Percentiles rank a stretch among this genome's conserved stretches.
Evolutionary conservation across 2,329 filamentous ascomycete genomes (phyloP).

Genomic region (Ophiocordyceps australis): DNA sequence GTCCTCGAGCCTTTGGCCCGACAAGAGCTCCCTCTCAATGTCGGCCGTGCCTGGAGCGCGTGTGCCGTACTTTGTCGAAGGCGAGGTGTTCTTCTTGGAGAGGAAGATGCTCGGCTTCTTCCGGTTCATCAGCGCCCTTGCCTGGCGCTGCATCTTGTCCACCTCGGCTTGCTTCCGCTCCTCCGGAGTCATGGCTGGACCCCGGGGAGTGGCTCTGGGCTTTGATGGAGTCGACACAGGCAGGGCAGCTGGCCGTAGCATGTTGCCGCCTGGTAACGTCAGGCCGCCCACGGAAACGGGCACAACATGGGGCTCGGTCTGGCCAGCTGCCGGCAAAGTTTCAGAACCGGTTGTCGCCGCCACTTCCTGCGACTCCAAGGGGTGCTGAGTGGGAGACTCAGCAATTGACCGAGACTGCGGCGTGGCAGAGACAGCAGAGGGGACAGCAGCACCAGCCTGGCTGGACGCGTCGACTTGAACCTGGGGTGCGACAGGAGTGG

Average conservation of each 20-base stretch:
- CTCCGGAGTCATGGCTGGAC: background rate
- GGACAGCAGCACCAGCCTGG: too few species aligned
- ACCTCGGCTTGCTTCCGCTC: background rate
- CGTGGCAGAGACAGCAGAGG: background rate
- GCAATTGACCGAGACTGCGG: background rate
- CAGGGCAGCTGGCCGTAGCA: background rate
- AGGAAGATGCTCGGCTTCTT: constrained; percentile 1
- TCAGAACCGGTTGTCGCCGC: background rate
- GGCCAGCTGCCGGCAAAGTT: background rate
- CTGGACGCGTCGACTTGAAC: background rate
- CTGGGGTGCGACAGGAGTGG: background rate
- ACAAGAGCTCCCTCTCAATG: constrained; percentile 1
- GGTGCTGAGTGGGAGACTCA: background rate
- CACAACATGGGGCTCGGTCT: background rate
- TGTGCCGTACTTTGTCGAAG: constrained; percentile 1
- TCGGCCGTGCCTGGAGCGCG: constrained; percentile 1
- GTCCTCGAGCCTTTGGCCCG: constrained; percentile 2
- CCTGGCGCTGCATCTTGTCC: constrained; percentile 1
- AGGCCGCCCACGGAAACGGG: constrained; percentile 2
- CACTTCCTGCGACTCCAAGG: background rate
- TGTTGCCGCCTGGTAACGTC: constrained; percentile 2
- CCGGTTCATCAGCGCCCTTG: background rate
- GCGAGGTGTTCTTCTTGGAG: background rate
- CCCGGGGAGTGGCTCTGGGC: background rate
- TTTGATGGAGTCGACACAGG: background rate